Base-by-base conservation (phyloP, 2,329 filamentous ascomycete genomes). In the Canariomyces notabilis region DNA sequence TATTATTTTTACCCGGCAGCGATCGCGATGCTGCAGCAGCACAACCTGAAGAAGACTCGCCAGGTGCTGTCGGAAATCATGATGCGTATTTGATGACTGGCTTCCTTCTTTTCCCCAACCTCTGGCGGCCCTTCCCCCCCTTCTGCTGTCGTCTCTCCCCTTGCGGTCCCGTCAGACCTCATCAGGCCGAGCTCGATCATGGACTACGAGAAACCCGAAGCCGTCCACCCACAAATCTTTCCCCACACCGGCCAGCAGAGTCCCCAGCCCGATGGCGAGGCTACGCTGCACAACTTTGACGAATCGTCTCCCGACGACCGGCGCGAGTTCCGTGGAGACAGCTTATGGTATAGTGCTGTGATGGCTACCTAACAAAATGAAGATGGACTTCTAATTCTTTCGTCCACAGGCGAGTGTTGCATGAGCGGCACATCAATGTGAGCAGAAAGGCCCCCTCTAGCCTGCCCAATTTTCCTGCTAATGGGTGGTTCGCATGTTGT, bases 341-440 rank as follows among this genome's bases (percentile, higher is more conserved):
- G 51, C 22, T 42, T 55, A 6, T 55, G 52, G 52, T 51, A 43
- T 31, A 34, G 15, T 5, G 23, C 15, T 51, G 5, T 12, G 26
- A 4, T 9, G 33, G 29, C 6, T 11, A 22, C 3, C 31, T n/a
- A n/a, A n/a, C n/a, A n/a, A n/a, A n/a, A n/a, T n/a, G n/a, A n/a
- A n/a, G n/a, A n/a, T n/a, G n/a, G n/a, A n/a, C n/a, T n/a, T n/a
- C n/a, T n/a, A n/a, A n/a, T 15, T 40, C 29, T 2, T 32, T 6
- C 12, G 5, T 6, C 11, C 2, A 29, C 37, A 69, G 67, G 67
- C 61, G 67, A 57, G 63, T 65, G 5, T 52, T 70, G 37, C 62
- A 62, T 33, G 67, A 70, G 50, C 58, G 67, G 33, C 67, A 70
- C 34, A 68, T 69, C 48, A 70, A 68, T 50, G 62, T 64, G 48